A percentile compares a stretch with the other conserved stretches of the same genome.
phyloP scores from a whole-genome alignment of 805 yeast species.

The Starmerella riodocensis region DNA sequence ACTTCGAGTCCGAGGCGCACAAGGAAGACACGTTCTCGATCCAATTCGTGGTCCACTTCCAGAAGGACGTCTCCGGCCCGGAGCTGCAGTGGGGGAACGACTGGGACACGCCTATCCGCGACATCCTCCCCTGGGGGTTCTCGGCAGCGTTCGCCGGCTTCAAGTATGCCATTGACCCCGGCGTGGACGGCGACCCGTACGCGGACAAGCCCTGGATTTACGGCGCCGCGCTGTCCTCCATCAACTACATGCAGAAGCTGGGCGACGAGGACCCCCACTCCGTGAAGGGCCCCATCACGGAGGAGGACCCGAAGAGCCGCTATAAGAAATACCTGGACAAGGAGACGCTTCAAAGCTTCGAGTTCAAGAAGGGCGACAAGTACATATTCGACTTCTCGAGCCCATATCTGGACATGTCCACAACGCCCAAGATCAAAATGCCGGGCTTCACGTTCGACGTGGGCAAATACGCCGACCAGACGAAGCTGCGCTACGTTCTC shows the following conservation, averaged over 20 bases:
- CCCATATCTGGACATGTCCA: slow-evolving; percentile 38
- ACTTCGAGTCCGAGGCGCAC: slow-evolving; percentile 23
- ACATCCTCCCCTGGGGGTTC: slow-evolving; percentile 44
- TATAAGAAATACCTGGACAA: slow-evolving; percentile 34
- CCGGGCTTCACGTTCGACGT: slow-evolving; percentile 36
- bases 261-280: slow-evolving; percentile 4
- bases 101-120: slow-evolving; percentile 44
- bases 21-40: slow-evolving; percentile 27
- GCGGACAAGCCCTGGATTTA: slow-evolving; percentile 49
- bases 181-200: slow-evolving; percentile 49
- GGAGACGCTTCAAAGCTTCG: slow-evolving; percentile 31
- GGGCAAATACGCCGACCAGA: slow-evolving; percentile 28
- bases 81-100: slow-evolving; percentile 59
- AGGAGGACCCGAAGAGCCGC: slow-evolving; percentile 27
- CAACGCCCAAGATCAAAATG: slow-evolving; percentile 38
- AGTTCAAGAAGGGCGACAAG: slow-evolving; percentile 29
- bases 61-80: slow-evolving; percentile 34
- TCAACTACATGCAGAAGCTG: slow-evolving; percentile 32
- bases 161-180: slow-evolving; percentile 47
- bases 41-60: slow-evolving; percentile 34
- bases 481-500: slow-evolving; percentile 29
- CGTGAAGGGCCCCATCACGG: slow-evolving; percentile 17
- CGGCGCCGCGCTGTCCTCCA: slow-evolving; percentile 47
- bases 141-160: slow-evolving; percentile 45
- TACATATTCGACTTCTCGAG: slow-evolving; percentile 46